Conservation (phyloP, 73 alveolate genomes). For the Uronychia binucleata region DNA sequence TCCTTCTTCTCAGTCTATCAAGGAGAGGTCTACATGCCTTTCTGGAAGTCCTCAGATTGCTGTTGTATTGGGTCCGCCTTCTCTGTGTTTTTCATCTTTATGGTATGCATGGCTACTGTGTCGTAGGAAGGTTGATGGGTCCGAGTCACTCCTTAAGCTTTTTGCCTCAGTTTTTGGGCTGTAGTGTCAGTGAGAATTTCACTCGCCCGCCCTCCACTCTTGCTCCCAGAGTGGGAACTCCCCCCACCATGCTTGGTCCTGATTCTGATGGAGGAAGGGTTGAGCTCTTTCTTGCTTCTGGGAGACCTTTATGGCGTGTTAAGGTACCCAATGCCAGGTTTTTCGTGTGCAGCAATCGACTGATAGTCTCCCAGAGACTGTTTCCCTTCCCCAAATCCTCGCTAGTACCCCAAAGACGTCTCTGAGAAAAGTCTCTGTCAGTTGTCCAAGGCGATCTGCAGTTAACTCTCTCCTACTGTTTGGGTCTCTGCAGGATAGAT, state of each 20-base stretch:
- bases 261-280: not conserved
- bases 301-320: not conserved
- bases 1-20: not conserved
- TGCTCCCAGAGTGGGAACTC: not conserved
- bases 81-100: not conserved
- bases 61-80: not conserved
- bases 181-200: not conserved
- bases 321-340: not conserved
- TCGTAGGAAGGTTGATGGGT: not conserved
- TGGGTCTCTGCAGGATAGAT: too few relatives aligned
- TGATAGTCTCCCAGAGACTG: not conserved
- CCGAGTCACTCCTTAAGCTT: not conserved
- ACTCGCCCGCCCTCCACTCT: not conserved
- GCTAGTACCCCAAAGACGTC: not conserved
- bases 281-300: not conserved
- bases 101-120: not conserved
- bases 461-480: too few relatives aligned
- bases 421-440: not conserved
- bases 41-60: not conserved
- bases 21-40: not conserved
- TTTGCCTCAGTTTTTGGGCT: not conserved
- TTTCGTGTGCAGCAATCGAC: not conserved
- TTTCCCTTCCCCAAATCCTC: not conserved
- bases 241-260: not conserved
- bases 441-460: too few relatives aligned